Evolutionary conservation across 169 alveolate genomes (phyloP).

Genomic region (Eimeria praecox): DNA sequence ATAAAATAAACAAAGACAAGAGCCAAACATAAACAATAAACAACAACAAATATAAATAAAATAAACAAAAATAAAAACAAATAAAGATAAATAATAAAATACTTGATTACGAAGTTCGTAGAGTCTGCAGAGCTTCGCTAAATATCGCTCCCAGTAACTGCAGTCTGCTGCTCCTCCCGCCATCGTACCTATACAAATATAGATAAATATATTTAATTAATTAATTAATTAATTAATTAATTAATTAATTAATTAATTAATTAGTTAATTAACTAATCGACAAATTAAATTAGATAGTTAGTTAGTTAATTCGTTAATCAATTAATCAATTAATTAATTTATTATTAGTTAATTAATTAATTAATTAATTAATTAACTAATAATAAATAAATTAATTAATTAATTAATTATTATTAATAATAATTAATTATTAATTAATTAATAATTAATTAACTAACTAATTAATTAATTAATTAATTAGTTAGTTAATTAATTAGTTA

Average conservation of each 20-base stretch:
- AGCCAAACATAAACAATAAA: neutral
- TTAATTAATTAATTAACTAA: no score
- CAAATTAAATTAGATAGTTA: neutral
- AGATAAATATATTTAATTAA: neutral
- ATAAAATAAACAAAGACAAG: neutral
- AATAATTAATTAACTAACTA: neutral
- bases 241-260: neutral
- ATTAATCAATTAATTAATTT: no score
- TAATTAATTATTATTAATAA: no score
- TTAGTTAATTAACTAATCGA: neutral
- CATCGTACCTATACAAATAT: conserved; percentile 93
- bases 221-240: conserved; percentile 58
- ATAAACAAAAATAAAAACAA: no score
- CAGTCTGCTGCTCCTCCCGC: conserved; percentile 99
- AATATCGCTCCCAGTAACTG: conserved; percentile 97
- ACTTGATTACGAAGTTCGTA: conserved; percentile 94
- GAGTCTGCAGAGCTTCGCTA: conserved; percentile 96
- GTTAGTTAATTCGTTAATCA: no score
- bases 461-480: conserved; percentile 41
- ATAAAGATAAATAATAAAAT: no score
- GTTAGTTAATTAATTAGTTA: neutral
- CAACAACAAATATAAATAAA: no score
- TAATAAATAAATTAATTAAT: no score
- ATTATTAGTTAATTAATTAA: no score
- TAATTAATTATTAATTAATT: conserved; percentile 74